These are phyloP conservation scores for Sonneratia caseolaris DNA, from an alignment of 345 rosid genomes.

Conservation along the genomic window DNA sequence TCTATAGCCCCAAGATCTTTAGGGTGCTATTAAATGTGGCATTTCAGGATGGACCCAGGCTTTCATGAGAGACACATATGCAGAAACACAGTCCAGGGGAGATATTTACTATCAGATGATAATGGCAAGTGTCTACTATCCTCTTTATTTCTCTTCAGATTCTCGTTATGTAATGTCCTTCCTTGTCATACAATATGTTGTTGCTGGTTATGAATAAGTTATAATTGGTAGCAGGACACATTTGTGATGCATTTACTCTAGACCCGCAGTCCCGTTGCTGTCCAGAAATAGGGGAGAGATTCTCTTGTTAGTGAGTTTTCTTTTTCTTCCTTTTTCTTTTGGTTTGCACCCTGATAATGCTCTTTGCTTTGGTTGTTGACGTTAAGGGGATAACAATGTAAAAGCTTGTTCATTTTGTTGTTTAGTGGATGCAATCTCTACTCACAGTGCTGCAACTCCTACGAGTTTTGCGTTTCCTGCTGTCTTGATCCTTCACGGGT, in stretches of 20 bases:
- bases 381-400: not conserved
- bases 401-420: conserved; percentile 2
- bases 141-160: not conserved
- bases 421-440: conserved; percentile 71
- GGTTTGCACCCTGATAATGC: not conserved
- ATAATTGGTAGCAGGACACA: conserved; percentile 43
- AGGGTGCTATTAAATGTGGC: conserved; percentile 1
- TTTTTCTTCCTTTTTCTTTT: conserved; percentile 5
- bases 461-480: conserved; percentile 91
- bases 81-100: conserved; percentile 80
- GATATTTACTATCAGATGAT: conserved; percentile 74
- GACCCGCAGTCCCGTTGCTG: conserved; percentile 75
- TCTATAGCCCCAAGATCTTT: not conserved
- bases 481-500: conserved; percentile 71
- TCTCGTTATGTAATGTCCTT: not conserved
- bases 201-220: not conserved
- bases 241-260: conserved; percentile 73
- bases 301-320: conserved; percentile 84
- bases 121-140: conserved; percentile 32
- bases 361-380: conserved; percentile 3
- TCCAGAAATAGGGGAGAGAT: conserved; percentile 71
- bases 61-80: conserved; percentile 41
- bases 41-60: conserved; percentile 41
- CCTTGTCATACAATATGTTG: not conserved
- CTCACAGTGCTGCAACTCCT: conserved; percentile 74